A percentile compares a stretch with the other conserved stretches of the same genome.
phyloP scores from a whole-genome alignment of 2,329 filamentous ascomycete genomes.

The Chrysoporthe deuterocubensis region DNA sequence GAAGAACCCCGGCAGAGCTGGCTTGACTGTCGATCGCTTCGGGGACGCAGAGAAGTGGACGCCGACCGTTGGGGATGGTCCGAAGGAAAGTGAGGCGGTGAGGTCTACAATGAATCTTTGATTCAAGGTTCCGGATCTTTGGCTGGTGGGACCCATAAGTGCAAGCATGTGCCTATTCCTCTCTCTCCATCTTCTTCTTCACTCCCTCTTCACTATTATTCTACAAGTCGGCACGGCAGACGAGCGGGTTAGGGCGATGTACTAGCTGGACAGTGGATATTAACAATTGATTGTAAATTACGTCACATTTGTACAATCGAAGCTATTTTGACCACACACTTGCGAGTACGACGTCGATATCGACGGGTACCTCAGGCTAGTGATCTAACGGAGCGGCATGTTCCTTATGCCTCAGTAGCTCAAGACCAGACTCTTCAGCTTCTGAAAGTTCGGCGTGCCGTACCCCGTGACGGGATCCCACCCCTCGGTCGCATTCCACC shows the following conservation, averaged over 20 bases:
- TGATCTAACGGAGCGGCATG: too few relatives aligned
- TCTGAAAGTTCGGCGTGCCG: constrained; percentile 20
- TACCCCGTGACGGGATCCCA: constrained; percentile 19
- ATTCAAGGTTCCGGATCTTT: too few relatives aligned
- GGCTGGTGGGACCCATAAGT: too few relatives aligned
- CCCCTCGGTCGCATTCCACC: constrained; percentile 19
- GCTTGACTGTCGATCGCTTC: constrained; percentile 48
- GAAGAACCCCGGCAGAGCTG: constrained; percentile 52
- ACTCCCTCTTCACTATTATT: too few relatives aligned
- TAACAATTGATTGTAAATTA: too few relatives aligned
- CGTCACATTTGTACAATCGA: not conserved
- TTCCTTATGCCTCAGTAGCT: not conserved
- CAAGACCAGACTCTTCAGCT: constrained; percentile 17
- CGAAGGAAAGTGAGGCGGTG: not conserved
- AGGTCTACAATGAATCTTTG: not conserved
- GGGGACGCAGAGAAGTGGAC: constrained; percentile 42
- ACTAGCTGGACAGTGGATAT: too few relatives aligned
- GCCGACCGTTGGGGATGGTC: constrained; percentile 12
- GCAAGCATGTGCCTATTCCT: too few relatives aligned
- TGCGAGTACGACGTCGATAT: too few relatives aligned
- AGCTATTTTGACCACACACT: not conserved
- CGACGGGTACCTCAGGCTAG: too few relatives aligned
- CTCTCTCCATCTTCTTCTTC: too few relatives aligned
- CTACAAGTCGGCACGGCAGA: too few relatives aligned
- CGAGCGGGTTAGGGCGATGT: too few relatives aligned